Base-by-base conservation (phyloP, 768 basidiomycete genomes). In the Suillus cothurnatus region DNA sequence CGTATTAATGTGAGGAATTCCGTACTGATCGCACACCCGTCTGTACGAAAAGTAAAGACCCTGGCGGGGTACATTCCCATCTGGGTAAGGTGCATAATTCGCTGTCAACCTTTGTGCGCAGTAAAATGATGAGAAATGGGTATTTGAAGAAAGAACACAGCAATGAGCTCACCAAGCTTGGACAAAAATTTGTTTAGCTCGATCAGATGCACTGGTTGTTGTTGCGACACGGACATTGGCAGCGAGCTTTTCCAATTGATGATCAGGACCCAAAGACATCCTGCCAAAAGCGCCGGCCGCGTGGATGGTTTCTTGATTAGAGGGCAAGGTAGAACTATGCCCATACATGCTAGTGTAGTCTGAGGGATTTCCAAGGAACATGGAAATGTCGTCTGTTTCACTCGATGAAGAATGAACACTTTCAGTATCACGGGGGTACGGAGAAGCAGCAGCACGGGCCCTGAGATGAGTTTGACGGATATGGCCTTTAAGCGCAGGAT, bases 31-130 rank as follows among this genome's bases (percentile, higher is more conserved):
- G 78, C 93, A 95, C 64, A 95, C 89, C 62, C 93, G 84, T 67
- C 91, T 86, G 79, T 96, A 97, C 39, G 94, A 96, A 74, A 94
- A 93, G 78, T 96, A 97, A 60, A 97, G 86, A 7, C 94, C 95
- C 74, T 97, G 95, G 61, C 95, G 88, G 53, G 95, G 93, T 41
- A 96, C 95, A 76, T 95, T 95, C 41, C 94, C 94, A 78, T 95
- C 94, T 50, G 92, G 92, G 77, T 93, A 94, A 15, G 93, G 91
- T 6, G 93, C 91, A 78, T 95, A 95, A 77, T 94, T 94, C 32
- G 91, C 92, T 21, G 89, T 91, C 66, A 95, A 78, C 93, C 93
- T 95, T 64, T 12, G n/a, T n/a, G 49, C 17, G 39, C n/a, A 36
- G 39, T 57, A 64, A 53, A 15, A 43, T 49, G 68, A 50, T 73